A percentile compares a stretch with the other conserved stretches of the same genome.
These are phyloP conservation scores for Coniferiporia sulphurascens DNA, from an alignment of 1,284 basidiomycete species.

Conservation along the genomic window DNA sequence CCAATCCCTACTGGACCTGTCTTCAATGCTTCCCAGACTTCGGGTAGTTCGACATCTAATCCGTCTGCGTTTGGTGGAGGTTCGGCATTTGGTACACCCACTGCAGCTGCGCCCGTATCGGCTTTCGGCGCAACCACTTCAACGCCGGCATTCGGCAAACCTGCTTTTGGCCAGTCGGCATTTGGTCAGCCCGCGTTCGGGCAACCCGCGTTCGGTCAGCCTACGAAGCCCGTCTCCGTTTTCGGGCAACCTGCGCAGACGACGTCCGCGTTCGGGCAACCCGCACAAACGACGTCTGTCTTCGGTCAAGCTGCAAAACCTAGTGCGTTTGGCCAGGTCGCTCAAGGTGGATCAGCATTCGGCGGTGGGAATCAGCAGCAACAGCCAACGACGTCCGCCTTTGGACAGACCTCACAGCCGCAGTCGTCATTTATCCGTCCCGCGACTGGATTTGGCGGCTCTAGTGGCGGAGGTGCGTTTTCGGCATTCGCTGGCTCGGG, in stretches of 20 bases:
- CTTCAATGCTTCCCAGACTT: constrained; percentile 8
- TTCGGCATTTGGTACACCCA: constrained; percentile 25
- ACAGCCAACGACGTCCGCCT: constrained; percentile 24
- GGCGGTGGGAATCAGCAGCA: constrained; percentile 24
- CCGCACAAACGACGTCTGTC: constrained; percentile 30
- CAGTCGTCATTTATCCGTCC: constrained; percentile 31
- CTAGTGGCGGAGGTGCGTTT: constrained; percentile 25
- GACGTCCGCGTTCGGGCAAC: constrained; percentile 33
- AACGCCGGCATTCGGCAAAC: constrained; percentile 32
- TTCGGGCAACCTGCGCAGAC: constrained; percentile 30
- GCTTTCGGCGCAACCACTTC: constrained; percentile 28
- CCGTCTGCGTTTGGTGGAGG: constrained; percentile 28
- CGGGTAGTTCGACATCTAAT: constrained; percentile 1
- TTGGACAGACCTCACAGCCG: constrained; percentile 27
- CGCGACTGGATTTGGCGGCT: constrained; percentile 30
- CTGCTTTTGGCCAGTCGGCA: constrained; percentile 33
- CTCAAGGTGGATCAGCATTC: constrained; percentile 25
- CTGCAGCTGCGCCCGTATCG: constrained; percentile 23
- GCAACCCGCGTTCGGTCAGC: constrained; percentile 32
- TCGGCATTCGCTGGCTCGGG: constrained; percentile 31
- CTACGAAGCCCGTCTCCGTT: constrained; percentile 24
- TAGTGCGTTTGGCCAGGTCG: not conserved
- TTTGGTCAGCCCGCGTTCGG: constrained; percentile 33
- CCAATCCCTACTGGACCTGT: constrained; percentile 8
- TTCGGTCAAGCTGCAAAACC: constrained; percentile 31